Conservation (phyloP, 1,139 yeast species). For the Pichia sp. region DNA sequence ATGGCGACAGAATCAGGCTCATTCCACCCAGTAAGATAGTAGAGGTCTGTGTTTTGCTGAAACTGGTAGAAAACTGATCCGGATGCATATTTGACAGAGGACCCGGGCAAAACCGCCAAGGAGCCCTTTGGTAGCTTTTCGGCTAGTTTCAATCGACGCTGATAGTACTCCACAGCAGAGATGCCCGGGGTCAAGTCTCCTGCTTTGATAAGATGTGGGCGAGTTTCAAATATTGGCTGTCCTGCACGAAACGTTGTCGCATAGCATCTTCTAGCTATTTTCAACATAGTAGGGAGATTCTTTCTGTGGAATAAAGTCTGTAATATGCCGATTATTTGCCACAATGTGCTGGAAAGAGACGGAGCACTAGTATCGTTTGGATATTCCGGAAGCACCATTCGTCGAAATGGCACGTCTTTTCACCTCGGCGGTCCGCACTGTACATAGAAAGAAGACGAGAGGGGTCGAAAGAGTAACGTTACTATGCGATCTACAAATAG, state of each 20-base stretch:
- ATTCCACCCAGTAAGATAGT: constrained; percentile 84
- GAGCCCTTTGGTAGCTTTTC: constrained; percentile 58
- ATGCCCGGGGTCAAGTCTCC: constrained; percentile 92
- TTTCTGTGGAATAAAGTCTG: too few relatives aligned
- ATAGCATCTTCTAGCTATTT: constrained; percentile 2
- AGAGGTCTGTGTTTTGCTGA: constrained; percentile 87
- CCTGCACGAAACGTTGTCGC: constrained; percentile 44
- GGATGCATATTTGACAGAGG: constrained; percentile 68
- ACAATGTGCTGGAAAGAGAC: background rate
- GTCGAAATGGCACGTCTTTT: background rate
- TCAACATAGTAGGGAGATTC: background rate
- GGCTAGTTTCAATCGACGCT: constrained; percentile 60
- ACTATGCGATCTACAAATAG: background rate
- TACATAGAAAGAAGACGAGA: background rate
- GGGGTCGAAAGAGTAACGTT: background rate
- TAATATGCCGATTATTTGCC: too few relatives aligned
- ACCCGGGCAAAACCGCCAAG: constrained; percentile 71
- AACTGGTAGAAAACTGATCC: constrained; percentile 89
- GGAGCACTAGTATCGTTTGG: background rate
- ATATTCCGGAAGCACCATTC: background rate
- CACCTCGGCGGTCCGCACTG: background rate
- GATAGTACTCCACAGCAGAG: constrained; percentile 72
- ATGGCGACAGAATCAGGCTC: constrained; percentile 84
- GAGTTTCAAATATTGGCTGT: constrained; percentile 81
- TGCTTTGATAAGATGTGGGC: constrained; percentile 65